Base-by-base conservation (phyloP, 345 rosid genomes). In the Salix udensis region DNA sequence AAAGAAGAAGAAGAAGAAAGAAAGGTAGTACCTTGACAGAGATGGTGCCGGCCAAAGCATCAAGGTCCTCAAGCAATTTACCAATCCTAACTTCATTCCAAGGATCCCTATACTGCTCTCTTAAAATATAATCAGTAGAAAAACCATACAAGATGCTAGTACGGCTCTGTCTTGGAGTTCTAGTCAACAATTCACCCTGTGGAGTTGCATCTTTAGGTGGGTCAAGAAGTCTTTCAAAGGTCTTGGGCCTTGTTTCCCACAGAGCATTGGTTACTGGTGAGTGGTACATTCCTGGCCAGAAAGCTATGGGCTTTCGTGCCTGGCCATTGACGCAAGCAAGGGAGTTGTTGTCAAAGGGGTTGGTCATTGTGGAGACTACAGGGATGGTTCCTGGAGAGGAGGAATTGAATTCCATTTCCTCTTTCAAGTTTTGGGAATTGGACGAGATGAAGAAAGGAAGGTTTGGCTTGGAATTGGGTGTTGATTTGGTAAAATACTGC, bases 261-360 rank as follows among this genome's bases (percentile, higher is more conserved):
- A 93, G 83, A 80, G 97, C 98, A 71, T 18, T 78, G 12, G 96
- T 91, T 42, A 93, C 93, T 0, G 97, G 97, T 1, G 92, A 91
- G 77, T 93, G 92, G 85, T 88, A 90, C 98, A 89, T 91, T 73
- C 97, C 98, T 1, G 98, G 97, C 94, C 98, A 93, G 68, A 91
- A 82, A 40, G 94, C 89, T 26, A 91, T 77, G 34, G 93, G 98
- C 76, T 91, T 93, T n/a, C 85, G 84, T 37, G 87, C 81, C 12
- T 72, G 60, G 79, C 48, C 82, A 36, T 24, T 40, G 65, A 48
- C 48, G 2, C 81, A 37, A 5, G 85, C 60, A 72, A 79, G 40
- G 37, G 74, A 31, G 73, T 36, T 46, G 67, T 7, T 31, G 64
- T 86, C 90, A 31, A 84, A 85, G 2, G 92, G 93, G 26, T 88